phyloP scores from a whole-genome alignment of 1,284 basidiomycete species.

The Grifola frondosa region DNA sequence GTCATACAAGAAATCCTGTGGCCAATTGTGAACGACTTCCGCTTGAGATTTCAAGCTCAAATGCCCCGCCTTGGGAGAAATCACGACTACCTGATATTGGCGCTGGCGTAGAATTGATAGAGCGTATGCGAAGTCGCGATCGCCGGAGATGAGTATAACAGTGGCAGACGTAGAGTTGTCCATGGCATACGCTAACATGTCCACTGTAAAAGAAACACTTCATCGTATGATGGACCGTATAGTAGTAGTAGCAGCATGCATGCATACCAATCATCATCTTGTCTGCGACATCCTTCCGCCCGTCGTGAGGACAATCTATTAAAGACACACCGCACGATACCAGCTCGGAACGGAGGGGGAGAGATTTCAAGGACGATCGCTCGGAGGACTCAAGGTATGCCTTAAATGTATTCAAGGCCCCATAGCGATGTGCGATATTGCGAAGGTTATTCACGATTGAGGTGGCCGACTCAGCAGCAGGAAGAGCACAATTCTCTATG shows the following conservation, averaged over 20 bases:
- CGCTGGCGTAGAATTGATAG: slow-evolving; percentile 52
- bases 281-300: slow-evolving; percentile 41
- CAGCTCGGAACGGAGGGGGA: slow-evolving; percentile 47
- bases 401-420: slow-evolving; percentile 37
- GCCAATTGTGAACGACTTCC: slow-evolving; percentile 54
- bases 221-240: neutral
- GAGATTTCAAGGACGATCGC: slow-evolving; percentile 31
- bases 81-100: slow-evolving; percentile 48
- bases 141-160: slow-evolving; percentile 54
- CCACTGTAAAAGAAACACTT: slow-evolving; percentile 42
- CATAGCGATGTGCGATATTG: slow-evolving; percentile 28
- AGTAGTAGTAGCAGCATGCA: slow-evolving; percentile 29
- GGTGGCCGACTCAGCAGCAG: slow-evolving; percentile 45
- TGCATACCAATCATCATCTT: slow-evolving; percentile 42
- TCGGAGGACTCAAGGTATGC: slow-evolving; percentile 50
- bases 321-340: slow-evolving; percentile 39
- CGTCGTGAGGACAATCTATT: slow-evolving; percentile 46
- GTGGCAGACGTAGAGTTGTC: slow-evolving; percentile 53
- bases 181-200: slow-evolving; percentile 59
- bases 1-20: slow-evolving; percentile 36
- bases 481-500: slow-evolving; percentile 53
- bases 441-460: slow-evolving; percentile 32
- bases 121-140: slow-evolving; percentile 60
- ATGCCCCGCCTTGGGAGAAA: slow-evolving; percentile 39
- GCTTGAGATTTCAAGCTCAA: slow-evolving; percentile 55